Percentiles rank a stretch among this genome's conserved stretches.
Evolutionary conservation across 768 basidiomycete genomes (phyloP).

Genomic region (Mycena rebaudengoi): DNA sequence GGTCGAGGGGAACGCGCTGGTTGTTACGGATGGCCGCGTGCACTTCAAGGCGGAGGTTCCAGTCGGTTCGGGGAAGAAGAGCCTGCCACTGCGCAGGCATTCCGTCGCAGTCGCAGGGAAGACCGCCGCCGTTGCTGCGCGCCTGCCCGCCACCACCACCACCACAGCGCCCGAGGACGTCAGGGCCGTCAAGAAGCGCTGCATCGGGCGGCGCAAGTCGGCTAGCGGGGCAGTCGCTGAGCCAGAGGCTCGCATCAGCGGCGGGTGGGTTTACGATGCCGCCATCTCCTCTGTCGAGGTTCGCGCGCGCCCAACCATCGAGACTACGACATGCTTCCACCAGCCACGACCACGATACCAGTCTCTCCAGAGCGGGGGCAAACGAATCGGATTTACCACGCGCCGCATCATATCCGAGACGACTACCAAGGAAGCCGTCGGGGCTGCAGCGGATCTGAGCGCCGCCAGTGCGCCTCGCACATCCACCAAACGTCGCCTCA

Average conservation of each 20-base stretch:
- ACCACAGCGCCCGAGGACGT: constrained; percentile 31
- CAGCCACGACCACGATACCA: constrained; percentile 21
- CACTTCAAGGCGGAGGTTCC: constrained; percentile 37
- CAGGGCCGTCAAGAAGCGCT: constrained; percentile 63
- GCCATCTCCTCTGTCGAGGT: constrained; percentile 53
- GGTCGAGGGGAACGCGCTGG: constrained; percentile 20
- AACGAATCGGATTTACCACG: not conserved
- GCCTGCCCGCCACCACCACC: constrained; percentile 3
- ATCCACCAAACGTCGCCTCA: constrained; percentile 22
- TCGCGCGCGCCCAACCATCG: constrained; percentile 23
- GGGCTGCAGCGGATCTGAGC: no score
- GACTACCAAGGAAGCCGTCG: not conserved
- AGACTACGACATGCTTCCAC: constrained; percentile 1
- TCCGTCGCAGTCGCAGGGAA: constrained; percentile 35
- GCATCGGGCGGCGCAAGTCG: constrained; percentile 60
- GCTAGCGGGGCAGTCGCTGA: constrained; percentile 40
- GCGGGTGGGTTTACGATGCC: constrained; percentile 61
- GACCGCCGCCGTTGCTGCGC: not conserved
- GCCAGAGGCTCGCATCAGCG: constrained; percentile 30
- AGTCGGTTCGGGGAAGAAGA: constrained; percentile 27
- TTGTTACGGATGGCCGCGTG: constrained; percentile 26
- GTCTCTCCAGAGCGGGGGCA: constrained; percentile 19
- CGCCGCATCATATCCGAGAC: constrained; percentile 15
- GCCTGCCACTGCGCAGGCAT: constrained; percentile 40
- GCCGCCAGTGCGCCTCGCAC: constrained; percentile 11